A percentile compares a stretch with the other conserved stretches of the same genome.
Conservation (phyloP, 2,329 filamentous ascomycete genomes). For the Colletotrichum gloeosporioides region DNA sequence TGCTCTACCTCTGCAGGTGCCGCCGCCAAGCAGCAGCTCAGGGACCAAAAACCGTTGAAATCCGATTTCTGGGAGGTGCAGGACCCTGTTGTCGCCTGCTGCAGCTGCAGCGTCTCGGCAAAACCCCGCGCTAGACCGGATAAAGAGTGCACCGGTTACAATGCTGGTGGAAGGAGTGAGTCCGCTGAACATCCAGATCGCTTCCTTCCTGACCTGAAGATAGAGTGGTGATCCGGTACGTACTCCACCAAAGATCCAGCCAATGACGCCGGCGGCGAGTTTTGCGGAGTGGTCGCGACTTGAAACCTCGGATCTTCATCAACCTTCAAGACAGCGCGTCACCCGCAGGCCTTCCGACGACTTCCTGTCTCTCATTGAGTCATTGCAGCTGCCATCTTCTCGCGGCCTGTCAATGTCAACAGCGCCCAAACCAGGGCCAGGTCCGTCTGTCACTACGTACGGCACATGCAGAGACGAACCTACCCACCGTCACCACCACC, state of each 20-base stretch:
- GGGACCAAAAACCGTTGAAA: background rate
- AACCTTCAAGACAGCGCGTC: background rate
- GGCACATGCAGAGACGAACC: constrained; percentile 1
- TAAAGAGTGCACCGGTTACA: background rate
- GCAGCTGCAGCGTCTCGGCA: background rate
- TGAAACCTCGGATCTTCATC: constrained; percentile 18
- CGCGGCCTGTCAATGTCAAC: background rate
- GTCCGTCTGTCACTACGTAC: background rate
- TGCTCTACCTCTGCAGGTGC: background rate
- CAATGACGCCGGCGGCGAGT: background rate
- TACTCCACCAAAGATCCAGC: background rate
- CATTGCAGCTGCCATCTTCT: background rate
- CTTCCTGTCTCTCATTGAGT: constrained; percentile 11
- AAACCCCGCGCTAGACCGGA: constrained; percentile 4
- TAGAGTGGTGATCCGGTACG: background rate
- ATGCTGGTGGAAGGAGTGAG: background rate
- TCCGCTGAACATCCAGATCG: background rate
- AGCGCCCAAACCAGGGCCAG: background rate
- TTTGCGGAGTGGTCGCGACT: background rate
- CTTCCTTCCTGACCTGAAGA: background rate
- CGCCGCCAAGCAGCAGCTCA: background rate
- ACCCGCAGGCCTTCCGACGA: background rate
- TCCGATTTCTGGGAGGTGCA: background rate
- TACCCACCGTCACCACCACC: background rate
- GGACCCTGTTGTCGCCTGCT: background rate